phyloP scores from a whole-genome alignment of 352 stramenopile genomes.

The Blastocystis sp. region DNA sequence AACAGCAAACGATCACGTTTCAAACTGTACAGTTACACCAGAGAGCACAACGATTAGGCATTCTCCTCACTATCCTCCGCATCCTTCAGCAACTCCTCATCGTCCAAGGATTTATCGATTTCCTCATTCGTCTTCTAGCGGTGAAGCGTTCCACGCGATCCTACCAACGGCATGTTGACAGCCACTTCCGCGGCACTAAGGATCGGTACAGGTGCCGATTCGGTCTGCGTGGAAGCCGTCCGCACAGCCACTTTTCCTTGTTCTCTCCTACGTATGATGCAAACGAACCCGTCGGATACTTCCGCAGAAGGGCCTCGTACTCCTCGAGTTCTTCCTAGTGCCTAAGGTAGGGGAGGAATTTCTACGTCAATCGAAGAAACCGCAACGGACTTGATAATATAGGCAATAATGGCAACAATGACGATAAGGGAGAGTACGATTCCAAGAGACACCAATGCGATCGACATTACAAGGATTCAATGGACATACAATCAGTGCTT shows the following conservation, averaged over 20 bases:
- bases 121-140: background rate
- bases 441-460: background rate
- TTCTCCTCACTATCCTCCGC: constrained; percentile 33
- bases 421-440: background rate
- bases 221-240: background rate
- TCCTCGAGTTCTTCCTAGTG: constrained; percentile 22
- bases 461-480: background rate
- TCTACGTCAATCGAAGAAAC: constrained; percentile 7
- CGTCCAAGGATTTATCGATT: background rate
- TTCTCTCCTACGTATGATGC: constrained; percentile 21
- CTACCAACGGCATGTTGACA: background rate
- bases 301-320: constrained; percentile 2
- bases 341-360: background rate
- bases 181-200: background rate
- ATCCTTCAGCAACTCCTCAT: constrained; percentile 41
- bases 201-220: background rate
- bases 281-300: background rate
- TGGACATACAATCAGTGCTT: background rate
- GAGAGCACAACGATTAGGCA: background rate
- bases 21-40: background rate
- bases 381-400: background rate
- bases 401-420: background rate
- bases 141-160: background rate
- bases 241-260: background rate
- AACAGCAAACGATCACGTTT: background rate